These are phyloP conservation scores for Cyclocybe aegerita DNA, from an alignment of 768 basidiomycete genomes.

Conservation along the genomic window DNA sequence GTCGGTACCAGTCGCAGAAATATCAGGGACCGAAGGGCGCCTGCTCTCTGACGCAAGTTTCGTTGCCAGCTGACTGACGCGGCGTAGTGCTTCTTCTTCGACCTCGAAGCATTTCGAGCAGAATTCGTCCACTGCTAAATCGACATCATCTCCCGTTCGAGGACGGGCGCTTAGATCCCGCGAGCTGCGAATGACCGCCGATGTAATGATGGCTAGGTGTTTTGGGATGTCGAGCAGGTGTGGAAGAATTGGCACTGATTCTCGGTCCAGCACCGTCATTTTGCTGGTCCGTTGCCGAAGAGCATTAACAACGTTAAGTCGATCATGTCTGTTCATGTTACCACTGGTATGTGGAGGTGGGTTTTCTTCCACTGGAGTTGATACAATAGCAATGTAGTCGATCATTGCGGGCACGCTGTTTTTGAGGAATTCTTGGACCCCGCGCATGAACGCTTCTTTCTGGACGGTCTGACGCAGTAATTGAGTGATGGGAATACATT, in stretches of 20 bases:
- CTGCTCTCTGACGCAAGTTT: slow-evolving; percentile 25
- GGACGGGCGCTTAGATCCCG: slow-evolving; percentile 36
- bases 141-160: slow-evolving; percentile 30
- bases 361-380: slow-evolving; percentile 43
- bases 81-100: slow-evolving; percentile 65
- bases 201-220: slow-evolving; percentile 74
- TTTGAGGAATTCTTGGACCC: slow-evolving; percentile 70
- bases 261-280: slow-evolving; percentile 60
- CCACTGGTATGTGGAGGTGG: too few species aligned
- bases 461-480: slow-evolving; percentile 46
- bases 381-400: slow-evolving; percentile 76
- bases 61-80: slow-evolving; percentile 62
- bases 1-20: background rate
- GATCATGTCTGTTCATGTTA: slow-evolving; percentile 43
- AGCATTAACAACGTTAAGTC: slow-evolving; percentile 51
- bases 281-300: slow-evolving; percentile 55
- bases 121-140: slow-evolving; percentile 51
- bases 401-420: slow-evolving; percentile 69
- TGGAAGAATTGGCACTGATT: slow-evolving; percentile 72
- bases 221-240: slow-evolving; percentile 76
- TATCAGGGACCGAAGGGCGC: slow-evolving; percentile 15
- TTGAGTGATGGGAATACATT: background rate
- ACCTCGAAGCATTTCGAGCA: slow-evolving; percentile 64
- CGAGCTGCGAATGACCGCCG: slow-evolving; percentile 71
- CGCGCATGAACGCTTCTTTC: slow-evolving; percentile 82